Evolutionary conservation across 257 asterid genomes (phyloP).

Genomic region (Nicotiana tomentosiformis): DNA sequence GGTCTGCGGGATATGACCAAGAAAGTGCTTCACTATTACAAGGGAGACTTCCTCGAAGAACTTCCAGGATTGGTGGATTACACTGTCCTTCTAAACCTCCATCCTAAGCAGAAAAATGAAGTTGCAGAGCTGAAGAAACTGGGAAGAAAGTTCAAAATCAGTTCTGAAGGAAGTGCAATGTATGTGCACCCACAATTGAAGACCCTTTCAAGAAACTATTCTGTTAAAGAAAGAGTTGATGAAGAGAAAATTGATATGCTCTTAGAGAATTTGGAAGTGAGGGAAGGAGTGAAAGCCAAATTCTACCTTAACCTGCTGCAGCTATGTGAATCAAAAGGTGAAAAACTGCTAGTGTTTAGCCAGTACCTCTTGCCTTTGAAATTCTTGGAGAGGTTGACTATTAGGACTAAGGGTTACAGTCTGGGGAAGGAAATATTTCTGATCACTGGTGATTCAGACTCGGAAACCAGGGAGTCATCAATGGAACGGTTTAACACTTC

Average conservation of each 20-base stretch:
- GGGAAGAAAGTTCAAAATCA: constrained; percentile 59
- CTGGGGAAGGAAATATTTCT: constrained; percentile 76
- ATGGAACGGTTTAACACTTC: constrained; percentile 75
- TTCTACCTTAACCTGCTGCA: constrained; percentile 81
- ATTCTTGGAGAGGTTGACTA: constrained; percentile 69
- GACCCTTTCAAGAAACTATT: constrained; percentile 52
- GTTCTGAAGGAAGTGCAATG: constrained; percentile 90
- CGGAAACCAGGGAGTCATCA: constrained; percentile 59
- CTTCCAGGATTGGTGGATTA: constrained; percentile 93
- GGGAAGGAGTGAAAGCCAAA: constrained; percentile 79
- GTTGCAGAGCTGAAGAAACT: constrained; percentile 40
- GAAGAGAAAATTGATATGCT: constrained; percentile 60
- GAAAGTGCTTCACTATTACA: constrained; percentile 81
- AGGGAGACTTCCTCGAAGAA: constrained; percentile 91
- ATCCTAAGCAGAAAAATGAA: constrained; percentile 48
- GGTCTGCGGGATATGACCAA: constrained; percentile 91
- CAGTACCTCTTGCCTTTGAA: constrained; percentile 85
- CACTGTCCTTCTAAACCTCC: constrained; percentile 64
- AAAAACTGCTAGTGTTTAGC: constrained; percentile 81
- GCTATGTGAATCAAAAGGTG: constrained; percentile 76
- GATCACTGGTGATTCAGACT: constrained; percentile 90
- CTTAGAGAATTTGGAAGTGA: constrained; percentile 49
- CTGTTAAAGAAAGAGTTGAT: constrained; percentile 67
- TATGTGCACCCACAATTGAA: constrained; percentile 76
- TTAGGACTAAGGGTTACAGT: constrained; percentile 58